Conservation (phyloP, 2,329 filamentous ascomycete genomes). For the Sclerotinia sclerotiorum region DNA sequence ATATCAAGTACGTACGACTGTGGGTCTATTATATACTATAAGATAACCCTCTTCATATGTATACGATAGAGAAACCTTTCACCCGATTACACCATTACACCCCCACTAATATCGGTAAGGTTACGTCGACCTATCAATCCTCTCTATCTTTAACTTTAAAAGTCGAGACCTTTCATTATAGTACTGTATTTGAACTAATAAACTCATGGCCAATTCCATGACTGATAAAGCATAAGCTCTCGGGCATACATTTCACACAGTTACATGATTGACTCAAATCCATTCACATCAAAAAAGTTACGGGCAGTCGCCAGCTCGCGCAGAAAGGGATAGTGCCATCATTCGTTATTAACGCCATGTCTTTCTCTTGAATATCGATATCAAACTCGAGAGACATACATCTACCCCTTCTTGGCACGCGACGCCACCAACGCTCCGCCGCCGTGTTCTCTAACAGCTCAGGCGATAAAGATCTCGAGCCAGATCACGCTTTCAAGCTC, state of each 20-base stretch:
- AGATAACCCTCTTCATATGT: too few relatives aligned
- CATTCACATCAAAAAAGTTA: not conserved
- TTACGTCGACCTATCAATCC: not conserved
- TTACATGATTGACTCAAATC: not conserved
- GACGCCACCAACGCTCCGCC: not conserved
- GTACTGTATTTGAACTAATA: not conserved
- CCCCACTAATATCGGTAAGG: not conserved
- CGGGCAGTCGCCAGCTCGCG: not conserved
- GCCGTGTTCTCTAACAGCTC: not conserved
- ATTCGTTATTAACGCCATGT: slow-evolving; percentile 1
- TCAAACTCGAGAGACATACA: not conserved
- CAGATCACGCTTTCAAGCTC: not conserved
- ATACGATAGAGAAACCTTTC: too few relatives aligned
- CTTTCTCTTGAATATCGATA: slow-evolving; percentile 3
- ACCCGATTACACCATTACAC: too few relatives aligned
- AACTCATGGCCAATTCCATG: too few relatives aligned
- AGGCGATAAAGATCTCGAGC: not conserved
- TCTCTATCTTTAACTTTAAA: not conserved
- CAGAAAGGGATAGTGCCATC: not conserved
- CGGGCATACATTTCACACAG: not conserved
- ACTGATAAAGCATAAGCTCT: not conserved
- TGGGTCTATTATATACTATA: too few relatives aligned
- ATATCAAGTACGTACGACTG: too few relatives aligned
- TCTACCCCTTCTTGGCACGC: not conserved
- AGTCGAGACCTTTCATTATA: not conserved